Conservation (phyloP, 257 asterid genomes). For the Penstemon eatonii region DNA sequence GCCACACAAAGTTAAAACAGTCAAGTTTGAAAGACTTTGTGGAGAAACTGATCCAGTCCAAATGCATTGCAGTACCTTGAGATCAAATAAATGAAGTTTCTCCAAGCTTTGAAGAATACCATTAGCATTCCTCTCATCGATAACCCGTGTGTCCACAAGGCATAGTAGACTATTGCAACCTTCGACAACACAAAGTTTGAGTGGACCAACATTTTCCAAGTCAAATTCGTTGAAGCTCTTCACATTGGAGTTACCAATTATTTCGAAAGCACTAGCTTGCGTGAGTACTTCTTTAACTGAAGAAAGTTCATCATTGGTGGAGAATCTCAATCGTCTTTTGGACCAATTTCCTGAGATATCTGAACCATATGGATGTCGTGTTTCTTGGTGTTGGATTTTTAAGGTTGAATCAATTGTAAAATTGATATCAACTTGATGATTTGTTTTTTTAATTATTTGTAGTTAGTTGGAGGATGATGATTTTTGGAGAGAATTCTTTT, state of each 20-base stretch:
- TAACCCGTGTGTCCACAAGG: not conserved
- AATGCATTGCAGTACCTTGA: conserved; percentile 2
- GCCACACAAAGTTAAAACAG: not conserved
- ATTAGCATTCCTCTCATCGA: not conserved
- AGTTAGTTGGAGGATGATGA: too few species aligned
- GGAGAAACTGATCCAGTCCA: not conserved
- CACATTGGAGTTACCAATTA: conserved; percentile 10
- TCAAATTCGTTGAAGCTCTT: conserved; percentile 20
- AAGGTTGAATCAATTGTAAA: too few species aligned
- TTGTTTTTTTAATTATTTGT: too few species aligned
- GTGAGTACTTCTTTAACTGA: conserved; percentile 14
- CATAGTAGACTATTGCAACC: not conserved
- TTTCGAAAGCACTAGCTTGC: conserved; percentile 27
- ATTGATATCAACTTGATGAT: too few species aligned
- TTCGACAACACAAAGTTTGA: conserved; percentile 15
- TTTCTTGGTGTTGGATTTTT: too few species aligned
- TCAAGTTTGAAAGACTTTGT: not conserved
- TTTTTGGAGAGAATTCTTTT: too few species aligned
- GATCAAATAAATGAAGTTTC: conserved; percentile 22
- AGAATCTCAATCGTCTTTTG: conserved; percentile 17
- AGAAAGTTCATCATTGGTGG: conserved; percentile 6
- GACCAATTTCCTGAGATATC: not conserved
- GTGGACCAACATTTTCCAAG: conserved; percentile 17
- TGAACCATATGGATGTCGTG: conserved; percentile 8
- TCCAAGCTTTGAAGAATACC: conserved; percentile 9